Percentiles rank a stretch among this genome's conserved stretches.
Evolutionary conservation across 768 basidiomycete species (phyloP).

Genomic region (Serendipita vermifera): DNA sequence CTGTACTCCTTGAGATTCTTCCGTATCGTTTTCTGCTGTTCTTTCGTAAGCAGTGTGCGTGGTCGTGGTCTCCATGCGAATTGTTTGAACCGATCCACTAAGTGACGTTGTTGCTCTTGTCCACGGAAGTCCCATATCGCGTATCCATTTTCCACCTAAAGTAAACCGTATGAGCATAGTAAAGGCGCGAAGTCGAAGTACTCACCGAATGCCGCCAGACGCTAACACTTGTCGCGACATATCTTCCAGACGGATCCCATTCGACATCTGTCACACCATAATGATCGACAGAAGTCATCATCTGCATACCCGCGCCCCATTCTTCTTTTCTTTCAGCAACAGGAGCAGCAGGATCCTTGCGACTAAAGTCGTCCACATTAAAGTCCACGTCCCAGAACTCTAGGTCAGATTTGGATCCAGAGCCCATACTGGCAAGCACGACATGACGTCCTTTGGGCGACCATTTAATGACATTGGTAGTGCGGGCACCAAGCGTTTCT

Average conservation of each 20-base stretch:
- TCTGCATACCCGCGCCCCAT: slow-evolving; percentile 76
- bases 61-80: slow-evolving; percentile 98
- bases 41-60: slow-evolving; percentile 69
- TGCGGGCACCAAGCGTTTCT: slow-evolving; percentile 70
- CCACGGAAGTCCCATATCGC: slow-evolving; percentile 97
- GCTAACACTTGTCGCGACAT: slow-evolving; percentile 83
- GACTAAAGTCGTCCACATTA: slow-evolving; percentile 44
- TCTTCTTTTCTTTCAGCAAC: slow-evolving; percentile 44
- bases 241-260: slow-evolving; percentile 96
- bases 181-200: slow-evolving; percentile 13
- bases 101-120: slow-evolving; percentile 80
- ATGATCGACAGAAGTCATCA: slow-evolving; percentile 79
- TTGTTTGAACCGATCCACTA: slow-evolving; percentile 94
- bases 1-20: slow-evolving; percentile 87
- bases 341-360: slow-evolving; percentile 32
- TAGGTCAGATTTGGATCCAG: slow-evolving; percentile 87
- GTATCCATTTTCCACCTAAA: slow-evolving; percentile 88
- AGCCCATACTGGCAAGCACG: slow-evolving; percentile 90
- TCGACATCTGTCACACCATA: slow-evolving; percentile 96
- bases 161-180: slow-evolving; percentile 1
- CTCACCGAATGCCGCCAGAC: slow-evolving; percentile 88
- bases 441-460: slow-evolving; percentile 93
- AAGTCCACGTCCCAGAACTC: slow-evolving; percentile 99
- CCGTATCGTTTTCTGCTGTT: slow-evolving; percentile 74
- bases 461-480: slow-evolving; percentile 92